Base-by-base conservation (phyloP, 1,284 basidiomycete genomes). In the Trichosporon sp. region DNA sequence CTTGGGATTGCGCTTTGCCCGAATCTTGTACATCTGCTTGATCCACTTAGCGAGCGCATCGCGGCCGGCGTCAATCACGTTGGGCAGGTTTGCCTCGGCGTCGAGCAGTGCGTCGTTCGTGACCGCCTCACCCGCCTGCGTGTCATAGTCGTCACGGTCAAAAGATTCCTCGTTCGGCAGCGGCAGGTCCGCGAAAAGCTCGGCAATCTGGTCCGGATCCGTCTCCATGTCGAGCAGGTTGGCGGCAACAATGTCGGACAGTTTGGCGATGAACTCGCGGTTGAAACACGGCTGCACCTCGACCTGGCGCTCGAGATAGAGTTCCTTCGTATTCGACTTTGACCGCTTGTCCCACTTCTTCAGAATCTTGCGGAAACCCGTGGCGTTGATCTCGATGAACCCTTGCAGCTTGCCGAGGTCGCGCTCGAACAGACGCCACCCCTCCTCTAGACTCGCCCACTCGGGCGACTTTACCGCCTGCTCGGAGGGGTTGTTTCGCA, bases 341-440 rank as follows among this genome's bases (percentile, higher is more conserved):
- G 92, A 95, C 70, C 93, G 89, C 85, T 99, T 99, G 85, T 99
- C 97, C 89, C 95, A 99, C 82, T 99, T 99, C 80, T 99, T 99
- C 74, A 98, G 85, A 69, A 99, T 99, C 84, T 99, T 99, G 67
- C 96, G 90, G 84, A 99, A 99, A 1, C 96, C 97, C 2, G 91
- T 96, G 0, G 93, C 97, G 82, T 99, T 99, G 80, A 98, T 92
- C 84, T 99, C 97, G 77, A 99, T 91, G 80, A 97, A 99, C 84
- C 94, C 94, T 89, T 97, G 94, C 43, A 99, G 87, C 87, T 98
- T 98, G 71, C 91, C 91, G n/a, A 99, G 87, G 86, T 99, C 97
- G 73, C 95, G 90, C 84, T 98, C 96, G 72, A 99, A 90, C 66
- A 97, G 88, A 70, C 93, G 88, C 85, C 99, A 99, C 0, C 96